A percentile compares a stretch with the other conserved stretches of the same genome.
Evolutionary conservation across 2,329 filamentous ascomycete genomes (phyloP).

Genomic region (Fusarium dlaminii): DNA sequence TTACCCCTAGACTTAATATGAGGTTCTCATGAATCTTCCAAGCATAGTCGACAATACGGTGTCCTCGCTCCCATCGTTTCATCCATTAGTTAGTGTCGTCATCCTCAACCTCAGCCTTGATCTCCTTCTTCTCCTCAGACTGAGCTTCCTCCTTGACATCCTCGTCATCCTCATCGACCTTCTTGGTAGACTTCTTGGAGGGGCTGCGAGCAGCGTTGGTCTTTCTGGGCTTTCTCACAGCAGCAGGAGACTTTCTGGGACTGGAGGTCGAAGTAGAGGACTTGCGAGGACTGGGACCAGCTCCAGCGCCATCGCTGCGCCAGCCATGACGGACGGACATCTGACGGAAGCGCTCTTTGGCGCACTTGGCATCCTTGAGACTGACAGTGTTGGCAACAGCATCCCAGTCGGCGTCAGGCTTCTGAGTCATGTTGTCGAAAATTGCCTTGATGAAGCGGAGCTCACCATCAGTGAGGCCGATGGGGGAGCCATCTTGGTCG

Average conservation of each 20-base stretch:
- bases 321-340: slow-evolving; percentile 54
- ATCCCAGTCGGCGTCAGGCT: slow-evolving; percentile 54
- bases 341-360: slow-evolving; percentile 54
- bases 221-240: slow-evolving; percentile 48
- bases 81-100: slow-evolving; percentile 1
- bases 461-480: slow-evolving; percentile 48
- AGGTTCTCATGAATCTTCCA: neutral
- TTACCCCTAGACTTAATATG: neutral
- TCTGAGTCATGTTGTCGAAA: slow-evolving; percentile 54
- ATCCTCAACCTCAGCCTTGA: slow-evolving; percentile 7
- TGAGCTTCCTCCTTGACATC: slow-evolving; percentile 31
- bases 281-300: slow-evolving; percentile 40
- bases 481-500: slow-evolving; percentile 29
- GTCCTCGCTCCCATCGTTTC: neutral
- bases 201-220: slow-evolving; percentile 41
- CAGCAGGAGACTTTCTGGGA: slow-evolving; percentile 44
- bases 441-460: slow-evolving; percentile 53
- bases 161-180: slow-evolving; percentile 41
- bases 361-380: slow-evolving; percentile 54
- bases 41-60: neutral
- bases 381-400: slow-evolving; percentile 48
- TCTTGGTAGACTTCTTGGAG: slow-evolving; percentile 46
- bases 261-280: slow-evolving; percentile 2
- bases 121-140: slow-evolving; percentile 12
- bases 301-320: slow-evolving; percentile 41